These are phyloP conservation scores for Cutaneotrichosporon sp. DNA, from an alignment of 1,284 basidiomycete genomes.

Conservation along the genomic window DNA sequence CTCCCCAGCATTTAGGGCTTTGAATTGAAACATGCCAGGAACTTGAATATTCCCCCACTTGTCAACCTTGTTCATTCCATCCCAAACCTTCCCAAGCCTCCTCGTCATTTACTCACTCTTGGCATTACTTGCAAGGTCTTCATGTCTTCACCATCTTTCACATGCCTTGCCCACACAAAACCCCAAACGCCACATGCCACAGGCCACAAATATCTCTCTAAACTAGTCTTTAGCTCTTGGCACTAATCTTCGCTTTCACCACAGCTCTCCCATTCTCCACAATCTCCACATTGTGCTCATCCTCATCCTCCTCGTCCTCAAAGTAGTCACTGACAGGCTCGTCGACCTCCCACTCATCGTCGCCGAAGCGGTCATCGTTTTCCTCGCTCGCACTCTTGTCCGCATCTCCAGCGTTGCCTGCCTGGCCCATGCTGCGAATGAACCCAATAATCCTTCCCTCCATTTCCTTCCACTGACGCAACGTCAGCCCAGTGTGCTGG, in stretches of 20 bases:
- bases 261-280: background rate
- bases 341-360: slow-evolving; percentile 21
- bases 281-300: background rate
- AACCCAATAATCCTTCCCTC: slow-evolving; percentile 9
- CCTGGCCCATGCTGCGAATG: slow-evolving; percentile 12
- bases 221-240: background rate
- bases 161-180: no score
- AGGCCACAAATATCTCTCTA: background rate
- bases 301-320: slow-evolving; percentile 14
- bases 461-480: slow-evolving; percentile 6
- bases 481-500: background rate
- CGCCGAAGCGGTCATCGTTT: slow-evolving; percentile 9
- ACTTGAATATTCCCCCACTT: background rate
- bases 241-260: background rate
- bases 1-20: no score
- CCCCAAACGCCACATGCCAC: background rate
- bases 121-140: background rate
- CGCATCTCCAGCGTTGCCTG: background rate
- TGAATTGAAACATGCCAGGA: background rate
- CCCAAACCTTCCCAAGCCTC: background rate
- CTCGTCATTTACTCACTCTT: background rate
- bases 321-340: slow-evolving; percentile 13
- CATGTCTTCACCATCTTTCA: no score
- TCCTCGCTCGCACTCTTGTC: slow-evolving; percentile 3
- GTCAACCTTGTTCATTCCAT: background rate